These are phyloP conservation scores for Penicillium steckii DNA, from an alignment of 495 filamentous ascomycete species.

Conservation along the genomic window DNA sequence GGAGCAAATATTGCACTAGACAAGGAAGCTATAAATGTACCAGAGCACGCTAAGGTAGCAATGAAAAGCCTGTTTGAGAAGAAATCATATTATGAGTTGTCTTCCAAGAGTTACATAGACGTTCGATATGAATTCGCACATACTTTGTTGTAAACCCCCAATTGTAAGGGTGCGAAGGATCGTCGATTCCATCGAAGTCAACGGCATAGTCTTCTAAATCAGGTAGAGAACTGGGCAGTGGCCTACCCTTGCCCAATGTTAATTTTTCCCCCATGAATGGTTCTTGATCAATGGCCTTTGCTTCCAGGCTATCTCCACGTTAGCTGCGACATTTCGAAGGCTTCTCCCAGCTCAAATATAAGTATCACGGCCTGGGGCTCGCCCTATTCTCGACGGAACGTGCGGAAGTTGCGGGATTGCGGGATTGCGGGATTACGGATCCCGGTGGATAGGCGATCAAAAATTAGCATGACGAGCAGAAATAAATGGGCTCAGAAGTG, in stretches of 20 bases:
- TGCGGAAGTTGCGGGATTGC: slow-evolving; percentile 5
- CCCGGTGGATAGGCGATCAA: neutral
- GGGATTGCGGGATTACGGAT: neutral
- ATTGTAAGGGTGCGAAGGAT: slow-evolving; percentile 54
- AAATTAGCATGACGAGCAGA: too few relatives aligned
- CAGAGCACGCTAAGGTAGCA: slow-evolving; percentile 40
- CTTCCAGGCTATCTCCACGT: too few relatives aligned
- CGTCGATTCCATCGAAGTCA: slow-evolving; percentile 50
- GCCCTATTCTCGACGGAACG: too few relatives aligned
- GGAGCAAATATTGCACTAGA: slow-evolving; percentile 54
- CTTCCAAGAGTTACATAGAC: too few relatives aligned
- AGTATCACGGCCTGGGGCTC: too few relatives aligned
- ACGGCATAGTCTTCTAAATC: slow-evolving; percentile 46
- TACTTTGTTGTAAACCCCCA: slow-evolving; percentile 40
- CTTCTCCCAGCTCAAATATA: too few relatives aligned
- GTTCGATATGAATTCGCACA: slow-evolving; percentile 4
- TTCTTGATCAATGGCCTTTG: too few relatives aligned
- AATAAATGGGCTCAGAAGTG: too few relatives aligned
- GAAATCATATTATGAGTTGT: neutral
- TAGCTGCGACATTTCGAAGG: too few relatives aligned
- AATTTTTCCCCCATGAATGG: slow-evolving; percentile 18
- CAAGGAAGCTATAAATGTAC: slow-evolving; percentile 54
- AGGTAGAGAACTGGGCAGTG: slow-evolving; percentile 44
- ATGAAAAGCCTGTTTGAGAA: slow-evolving; percentile 18
- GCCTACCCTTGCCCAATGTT: slow-evolving; percentile 30